Conservation (phyloP, 1,139 yeast species). For the Saccharomyces hybrid region DNA sequence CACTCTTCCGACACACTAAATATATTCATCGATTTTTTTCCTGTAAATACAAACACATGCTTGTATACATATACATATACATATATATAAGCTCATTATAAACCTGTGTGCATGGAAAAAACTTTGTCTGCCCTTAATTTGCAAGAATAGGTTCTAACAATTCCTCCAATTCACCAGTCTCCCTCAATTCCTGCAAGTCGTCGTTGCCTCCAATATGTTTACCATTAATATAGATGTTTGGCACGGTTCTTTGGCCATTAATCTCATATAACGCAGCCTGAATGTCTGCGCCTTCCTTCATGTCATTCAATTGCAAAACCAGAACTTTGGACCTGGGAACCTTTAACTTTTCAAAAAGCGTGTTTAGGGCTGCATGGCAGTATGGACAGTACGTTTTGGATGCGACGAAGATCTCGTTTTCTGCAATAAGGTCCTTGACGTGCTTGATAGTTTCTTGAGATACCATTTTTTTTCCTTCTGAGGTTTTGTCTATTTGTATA, state of each 20-base stretch:
- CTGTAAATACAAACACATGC: not conserved
- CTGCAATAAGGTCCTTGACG: slow-evolving; percentile 57
- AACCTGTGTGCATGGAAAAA: not conserved
- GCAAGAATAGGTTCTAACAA: slow-evolving; percentile 10
- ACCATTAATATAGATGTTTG: slow-evolving; percentile 81
- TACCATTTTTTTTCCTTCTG: slow-evolving; percentile 21
- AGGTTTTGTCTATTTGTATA: not conserved
- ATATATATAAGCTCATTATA: not conserved
- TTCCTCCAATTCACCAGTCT: slow-evolving; percentile 35
- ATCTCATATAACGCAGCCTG: slow-evolving; percentile 69
- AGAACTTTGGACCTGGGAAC: slow-evolving; percentile 42
- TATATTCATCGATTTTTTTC: not conserved
- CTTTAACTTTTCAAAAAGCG: slow-evolving; percentile 41
- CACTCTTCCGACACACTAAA: slow-evolving; percentile 4
- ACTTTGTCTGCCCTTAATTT: not conserved
- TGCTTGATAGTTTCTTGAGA: slow-evolving; percentile 47
- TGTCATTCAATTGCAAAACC: slow-evolving; percentile 57
- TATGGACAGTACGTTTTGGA: slow-evolving; percentile 72
- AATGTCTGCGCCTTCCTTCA: slow-evolving; percentile 51
- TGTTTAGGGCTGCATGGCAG: slow-evolving; percentile 56
- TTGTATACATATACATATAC: not conserved
- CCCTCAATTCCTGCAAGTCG: slow-evolving; percentile 60
- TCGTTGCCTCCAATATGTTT: slow-evolving; percentile 93
- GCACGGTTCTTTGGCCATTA: slow-evolving; percentile 90
- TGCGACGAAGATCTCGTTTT: slow-evolving; percentile 72